Evolutionary conservation across 163 green algal species (phyloP).

Genomic region (Prototheca wickerhamii): DNA sequence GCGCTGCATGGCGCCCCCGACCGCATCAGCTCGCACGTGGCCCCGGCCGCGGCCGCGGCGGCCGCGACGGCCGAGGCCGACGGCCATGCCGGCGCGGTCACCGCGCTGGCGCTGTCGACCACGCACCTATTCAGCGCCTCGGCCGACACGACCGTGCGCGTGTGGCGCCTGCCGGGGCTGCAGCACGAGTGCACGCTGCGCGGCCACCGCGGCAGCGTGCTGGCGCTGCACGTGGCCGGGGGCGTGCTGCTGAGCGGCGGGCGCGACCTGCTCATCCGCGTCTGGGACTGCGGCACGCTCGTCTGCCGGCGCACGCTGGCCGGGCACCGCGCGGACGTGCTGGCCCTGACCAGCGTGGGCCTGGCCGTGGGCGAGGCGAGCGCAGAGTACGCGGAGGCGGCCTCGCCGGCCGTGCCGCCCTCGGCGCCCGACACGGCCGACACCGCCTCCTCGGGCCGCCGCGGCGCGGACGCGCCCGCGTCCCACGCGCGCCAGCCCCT

Average conservation of each 20-base stretch:
- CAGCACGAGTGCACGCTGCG: constrained; percentile 55
- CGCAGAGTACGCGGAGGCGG: not conserved
- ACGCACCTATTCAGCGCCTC: constrained; percentile 38
- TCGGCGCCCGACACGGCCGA: not conserved
- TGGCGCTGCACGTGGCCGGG: constrained; percentile 57
- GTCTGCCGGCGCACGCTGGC: constrained; percentile 72
- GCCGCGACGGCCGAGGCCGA: not conserved
- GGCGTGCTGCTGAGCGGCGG: constrained; percentile 63
- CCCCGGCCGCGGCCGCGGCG: not conserved
- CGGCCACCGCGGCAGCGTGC: constrained; percentile 75
- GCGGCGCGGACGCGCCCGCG: not conserved
- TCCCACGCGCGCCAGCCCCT: not conserved
- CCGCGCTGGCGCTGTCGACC: constrained; percentile 42
- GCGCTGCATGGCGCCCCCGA: constrained; percentile 6
- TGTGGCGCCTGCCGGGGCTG: constrained; percentile 62
- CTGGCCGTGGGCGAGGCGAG: not conserved
- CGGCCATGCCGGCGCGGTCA: constrained; percentile 35
- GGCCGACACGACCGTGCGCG: constrained; percentile 59
- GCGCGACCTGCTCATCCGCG: constrained; percentile 71
- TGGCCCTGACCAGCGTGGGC: constrained; percentile 34
- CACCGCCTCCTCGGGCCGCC: not conserved
- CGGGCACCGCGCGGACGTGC: constrained; percentile 77
- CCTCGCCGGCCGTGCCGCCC: not conserved
- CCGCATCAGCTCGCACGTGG: not conserved
- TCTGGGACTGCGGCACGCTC: constrained; percentile 78